Percentiles rank a stretch among this genome's conserved stretches.
Conservation (phyloP, 2,329 filamentous ascomycete genomes). For the Alternaria atra region DNA sequence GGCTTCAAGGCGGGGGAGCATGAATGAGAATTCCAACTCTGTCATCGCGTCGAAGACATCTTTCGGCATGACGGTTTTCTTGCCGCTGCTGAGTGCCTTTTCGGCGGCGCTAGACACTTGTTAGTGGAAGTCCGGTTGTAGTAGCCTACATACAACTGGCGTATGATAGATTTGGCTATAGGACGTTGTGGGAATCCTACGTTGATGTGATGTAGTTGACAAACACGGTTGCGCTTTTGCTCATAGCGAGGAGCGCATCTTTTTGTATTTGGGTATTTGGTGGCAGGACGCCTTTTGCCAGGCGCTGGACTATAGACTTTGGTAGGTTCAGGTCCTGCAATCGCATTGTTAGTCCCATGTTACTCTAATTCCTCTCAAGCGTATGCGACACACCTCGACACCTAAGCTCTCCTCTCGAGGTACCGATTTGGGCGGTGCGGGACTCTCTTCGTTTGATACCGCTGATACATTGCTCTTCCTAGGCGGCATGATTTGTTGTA, state of each 20-base stretch:
- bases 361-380: neutral
- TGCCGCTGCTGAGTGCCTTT: constrained; percentile 69
- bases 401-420: constrained; percentile 53
- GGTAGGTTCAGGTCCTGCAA: constrained; percentile 73
- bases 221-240: constrained; percentile 83
- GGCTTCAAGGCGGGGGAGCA: constrained; percentile 74
- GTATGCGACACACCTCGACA: constrained; percentile 52
- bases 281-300: constrained; percentile 81
- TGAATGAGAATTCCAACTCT: constrained; percentile 78
- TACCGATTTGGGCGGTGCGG: constrained; percentile 30
- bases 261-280: constrained; percentile 85
- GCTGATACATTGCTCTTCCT: constrained; percentile 58
- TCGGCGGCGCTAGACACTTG: constrained; percentile 73
- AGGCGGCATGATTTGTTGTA: constrained; percentile 53
- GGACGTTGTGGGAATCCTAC: constrained; percentile 58
- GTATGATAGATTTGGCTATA: neutral
- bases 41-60: constrained; percentile 81
- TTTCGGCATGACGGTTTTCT: constrained; percentile 79
- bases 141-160: neutral
- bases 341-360: neutral
- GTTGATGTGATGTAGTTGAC: constrained; percentile 80
- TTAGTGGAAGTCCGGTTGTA: neutral
- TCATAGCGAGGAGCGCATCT: constrained; percentile 80
- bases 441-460: constrained; percentile 50
- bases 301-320: constrained; percentile 80